Evolutionary conservation across 352 stramenopile genomes (phyloP).

Genomic region (Globisporangium paroecandrum): DNA sequence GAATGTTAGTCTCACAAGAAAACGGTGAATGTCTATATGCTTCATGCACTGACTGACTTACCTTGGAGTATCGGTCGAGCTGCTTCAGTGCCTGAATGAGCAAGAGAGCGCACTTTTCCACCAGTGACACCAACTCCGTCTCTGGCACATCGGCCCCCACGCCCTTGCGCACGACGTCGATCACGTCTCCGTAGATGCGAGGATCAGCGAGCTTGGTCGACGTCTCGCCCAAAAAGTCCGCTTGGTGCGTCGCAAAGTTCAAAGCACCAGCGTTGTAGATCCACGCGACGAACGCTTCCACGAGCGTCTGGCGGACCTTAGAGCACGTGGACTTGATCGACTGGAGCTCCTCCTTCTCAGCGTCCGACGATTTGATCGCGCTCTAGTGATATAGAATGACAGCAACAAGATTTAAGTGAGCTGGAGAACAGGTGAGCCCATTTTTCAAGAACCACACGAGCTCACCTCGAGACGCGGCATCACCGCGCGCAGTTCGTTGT

Average conservation of each 20-base stretch:
- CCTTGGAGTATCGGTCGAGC: conserved; percentile 75
- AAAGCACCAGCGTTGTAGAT: conserved; percentile 46
- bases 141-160: conserved; percentile 17
- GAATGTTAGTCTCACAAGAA: not conserved
- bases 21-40: not conserved
- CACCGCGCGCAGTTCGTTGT: conserved; percentile 37
- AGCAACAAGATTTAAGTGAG: not conserved
- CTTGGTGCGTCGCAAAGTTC: conserved; percentile 26
- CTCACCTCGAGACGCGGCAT: conserved; percentile 62
- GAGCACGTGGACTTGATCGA: conserved; percentile 54
- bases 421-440: not conserved
- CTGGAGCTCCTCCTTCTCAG: conserved; percentile 33
- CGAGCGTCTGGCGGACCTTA: conserved; percentile 50
- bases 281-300: conserved; percentile 64
- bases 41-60: conserved; percentile 13
- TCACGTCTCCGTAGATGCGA: conserved; percentile 60
- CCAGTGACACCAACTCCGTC: conserved; percentile 23
- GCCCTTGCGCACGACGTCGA: conserved; percentile 29
- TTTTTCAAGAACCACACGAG: not conserved
- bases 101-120: conserved; percentile 27
- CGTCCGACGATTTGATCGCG: conserved; percentile 29
- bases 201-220: conserved; percentile 69
- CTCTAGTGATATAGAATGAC: conserved; percentile 11
- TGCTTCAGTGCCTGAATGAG: conserved; percentile 52
- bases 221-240: conserved; percentile 54